Conservation (phyloP, 1,284 basidiomycete species). For the Pseudozyma flocculosa region DNA sequence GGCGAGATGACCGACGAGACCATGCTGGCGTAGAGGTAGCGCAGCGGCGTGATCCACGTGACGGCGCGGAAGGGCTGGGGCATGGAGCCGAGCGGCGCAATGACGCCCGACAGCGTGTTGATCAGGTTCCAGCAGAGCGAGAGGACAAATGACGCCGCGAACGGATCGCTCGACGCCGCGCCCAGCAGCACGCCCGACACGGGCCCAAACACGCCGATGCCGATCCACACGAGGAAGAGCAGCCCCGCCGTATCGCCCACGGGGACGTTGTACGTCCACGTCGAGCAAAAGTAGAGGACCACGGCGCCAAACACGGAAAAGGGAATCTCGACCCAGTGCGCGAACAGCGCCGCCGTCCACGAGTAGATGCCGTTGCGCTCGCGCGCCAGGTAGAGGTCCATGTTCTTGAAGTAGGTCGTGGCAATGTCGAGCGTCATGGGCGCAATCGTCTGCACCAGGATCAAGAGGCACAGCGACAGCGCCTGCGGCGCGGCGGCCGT, state of each 20-base stretch:
- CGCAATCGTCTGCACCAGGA: neutral
- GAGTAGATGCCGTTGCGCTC: neutral
- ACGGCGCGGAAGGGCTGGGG: neutral
- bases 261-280: neutral
- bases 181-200: constrained; percentile 1
- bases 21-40: neutral
- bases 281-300: neutral
- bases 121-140: neutral
- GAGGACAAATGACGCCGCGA: neutral
- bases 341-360: neutral
- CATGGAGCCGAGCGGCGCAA: neutral
- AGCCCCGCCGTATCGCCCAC: neutral
- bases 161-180: neutral
- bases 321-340: neutral
- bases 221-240: neutral
- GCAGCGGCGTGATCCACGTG: neutral
- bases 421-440: neutral
- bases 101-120: neutral
- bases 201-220: neutral
- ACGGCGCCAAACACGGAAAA: neutral
- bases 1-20: neutral
- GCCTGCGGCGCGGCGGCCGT: neutral
- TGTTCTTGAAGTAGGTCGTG: neutral
- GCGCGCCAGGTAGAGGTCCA: neutral
- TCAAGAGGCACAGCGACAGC: neutral